A percentile compares a stretch with the other conserved stretches of the same genome.
Conservation (phyloP, 495 filamentous ascomycete species). For the Aspergillus asperescens region DNA sequence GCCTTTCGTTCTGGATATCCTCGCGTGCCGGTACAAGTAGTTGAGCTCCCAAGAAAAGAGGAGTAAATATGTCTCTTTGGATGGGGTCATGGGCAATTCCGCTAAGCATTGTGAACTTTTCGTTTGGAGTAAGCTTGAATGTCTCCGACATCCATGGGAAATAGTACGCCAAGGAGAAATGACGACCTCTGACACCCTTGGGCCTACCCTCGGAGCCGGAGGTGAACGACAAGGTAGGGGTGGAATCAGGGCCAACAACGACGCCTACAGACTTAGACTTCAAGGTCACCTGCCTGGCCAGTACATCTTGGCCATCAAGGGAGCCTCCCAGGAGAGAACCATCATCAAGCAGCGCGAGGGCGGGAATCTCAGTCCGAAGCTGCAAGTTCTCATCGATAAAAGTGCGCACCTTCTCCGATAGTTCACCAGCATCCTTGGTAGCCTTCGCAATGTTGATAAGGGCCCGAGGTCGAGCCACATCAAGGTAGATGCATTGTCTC, state of each 20-base stretch:
- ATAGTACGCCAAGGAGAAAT: constrained; percentile 84
- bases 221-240: constrained; percentile 78
- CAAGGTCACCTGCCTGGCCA: constrained; percentile 47
- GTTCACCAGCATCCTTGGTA: constrained; percentile 63
- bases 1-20: constrained; percentile 79
- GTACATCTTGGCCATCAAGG: constrained; percentile 59
- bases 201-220: constrained; percentile 79
- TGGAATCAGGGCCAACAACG: constrained; percentile 84
- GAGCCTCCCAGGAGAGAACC: constrained; percentile 69
- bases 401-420: constrained; percentile 62
- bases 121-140: constrained; percentile 68
- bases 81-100: constrained; percentile 88
- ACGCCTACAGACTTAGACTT: constrained; percentile 61
- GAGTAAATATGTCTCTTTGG: constrained; percentile 90
- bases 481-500: constrained; percentile 84
- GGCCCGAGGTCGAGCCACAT: constrained; percentile 77
- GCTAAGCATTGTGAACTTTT: constrained; percentile 77
- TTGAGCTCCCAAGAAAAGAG: constrained; percentile 80
- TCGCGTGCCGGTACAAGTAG: constrained; percentile 77
- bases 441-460: constrained; percentile 78
- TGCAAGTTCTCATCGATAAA: constrained; percentile 72
- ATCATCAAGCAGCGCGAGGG: constrained; percentile 65
- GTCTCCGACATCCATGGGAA: constrained; percentile 87
- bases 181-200: constrained; percentile 83
- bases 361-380: constrained; percentile 72